Evolutionary conservation across 768 basidiomycete species (phyloP), one percentile per base, ranked within the genome.

Genomic region (Lenzites betulinus): DNA sequence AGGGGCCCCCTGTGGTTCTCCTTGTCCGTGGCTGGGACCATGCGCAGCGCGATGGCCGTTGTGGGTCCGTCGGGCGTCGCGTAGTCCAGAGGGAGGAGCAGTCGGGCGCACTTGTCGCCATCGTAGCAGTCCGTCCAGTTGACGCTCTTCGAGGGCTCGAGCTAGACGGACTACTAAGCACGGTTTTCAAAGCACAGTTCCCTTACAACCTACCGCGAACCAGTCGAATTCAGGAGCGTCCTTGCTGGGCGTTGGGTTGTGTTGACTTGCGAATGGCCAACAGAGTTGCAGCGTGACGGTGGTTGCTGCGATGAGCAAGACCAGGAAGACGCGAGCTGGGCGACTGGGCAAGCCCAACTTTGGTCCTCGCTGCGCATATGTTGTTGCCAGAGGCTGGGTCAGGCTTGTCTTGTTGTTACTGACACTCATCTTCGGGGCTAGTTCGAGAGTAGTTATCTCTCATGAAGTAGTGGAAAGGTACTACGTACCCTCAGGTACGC

Each of bases 41-140:
- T 57, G 35, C 61, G 64, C 8, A 66, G 43, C 18, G 64, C 64
- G 36, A 66, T 66, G 28, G 64, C 61, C 3, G 61, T 62, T 0
- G 58, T 60, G 11, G 61, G 64, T 9, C 61, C 64, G 51, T 56
- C 58, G 20, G 64, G 64, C 22, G 57, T 60, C 38, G 30, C 61
- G 28, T 66, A 58, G 54, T 66, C 61, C 25, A 66, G 38, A 26
- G 64, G 64, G 48, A 66, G 64, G 13, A 66, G 51, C 16, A 66
- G 47, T 1, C 64, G 64, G 1, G 64, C 64, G 43, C 64, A 66
- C 18, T 57, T 52, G 8, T 60, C 46, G 11, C 48, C 64, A 13
- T 54, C 52, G 30, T 51, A 63, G 56, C 64, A 66, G 9, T 61
- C 30, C n/a, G 50, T 50, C 64, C 64, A 66, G 3, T 60, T 18